Evolutionary conservation across 805 yeast genomes (phyloP).

Genomic region (Pichia exigua): DNA sequence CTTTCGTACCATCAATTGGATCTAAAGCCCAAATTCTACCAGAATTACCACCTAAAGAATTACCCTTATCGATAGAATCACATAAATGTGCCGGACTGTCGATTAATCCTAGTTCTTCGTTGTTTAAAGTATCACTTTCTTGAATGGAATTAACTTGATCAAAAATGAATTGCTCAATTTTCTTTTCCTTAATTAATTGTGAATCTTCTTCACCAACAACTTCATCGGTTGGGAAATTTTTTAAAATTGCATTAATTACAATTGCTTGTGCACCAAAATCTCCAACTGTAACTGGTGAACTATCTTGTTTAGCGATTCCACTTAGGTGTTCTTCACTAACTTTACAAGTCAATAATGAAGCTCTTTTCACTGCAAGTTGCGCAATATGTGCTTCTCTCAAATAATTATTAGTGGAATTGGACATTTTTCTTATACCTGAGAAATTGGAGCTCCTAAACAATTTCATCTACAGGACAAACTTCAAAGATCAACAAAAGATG

Average conservation of each 20-base stretch:
- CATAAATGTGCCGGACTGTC: conserved; percentile 41
- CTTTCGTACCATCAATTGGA: conserved; percentile 98
- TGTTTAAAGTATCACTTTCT: conserved; percentile 29
- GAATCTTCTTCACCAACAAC: conserved; percentile 96
- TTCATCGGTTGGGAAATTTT: conserved; percentile 75
- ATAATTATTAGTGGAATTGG: conserved; percentile 24
- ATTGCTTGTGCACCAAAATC: conserved; percentile 96
- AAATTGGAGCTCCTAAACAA: neutral
- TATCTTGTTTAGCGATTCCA: conserved; percentile 72
- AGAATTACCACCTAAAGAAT: conserved; percentile 63
- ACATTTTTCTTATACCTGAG: neutral
- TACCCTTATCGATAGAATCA: conserved; percentile 69
- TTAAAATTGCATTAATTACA: conserved; percentile 71
- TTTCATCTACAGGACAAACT: neutral
- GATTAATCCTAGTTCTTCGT: conserved; percentile 34
- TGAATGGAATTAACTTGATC: conserved; percentile 51
- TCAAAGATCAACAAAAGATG: neutral
- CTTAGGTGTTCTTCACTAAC: conserved; percentile 46
- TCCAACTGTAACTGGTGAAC: conserved; percentile 93
- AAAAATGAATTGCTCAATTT: conserved; percentile 48
- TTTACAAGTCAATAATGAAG: conserved; percentile 64
- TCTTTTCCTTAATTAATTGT: conserved; percentile 48
- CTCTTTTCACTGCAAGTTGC: conserved; percentile 82
- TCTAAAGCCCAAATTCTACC: conserved; percentile 97
- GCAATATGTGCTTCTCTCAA: conserved; percentile 71